phyloP scores from a whole-genome alignment of 257 asterid genomes.

The Solanum microdontum region DNA sequence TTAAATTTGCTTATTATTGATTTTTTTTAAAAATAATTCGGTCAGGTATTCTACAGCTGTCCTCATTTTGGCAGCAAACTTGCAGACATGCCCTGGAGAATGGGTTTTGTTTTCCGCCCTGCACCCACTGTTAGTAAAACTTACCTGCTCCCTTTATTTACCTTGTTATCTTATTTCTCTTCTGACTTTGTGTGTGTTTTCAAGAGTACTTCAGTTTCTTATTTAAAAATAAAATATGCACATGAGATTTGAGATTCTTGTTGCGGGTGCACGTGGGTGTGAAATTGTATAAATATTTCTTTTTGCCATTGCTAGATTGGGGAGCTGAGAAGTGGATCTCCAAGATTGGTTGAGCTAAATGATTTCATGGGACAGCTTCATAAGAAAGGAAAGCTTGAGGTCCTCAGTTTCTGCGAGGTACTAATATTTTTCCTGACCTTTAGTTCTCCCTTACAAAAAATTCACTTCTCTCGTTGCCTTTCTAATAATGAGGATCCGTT shows the following conservation, averaged over 20 bases:
- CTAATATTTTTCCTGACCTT: not conserved
- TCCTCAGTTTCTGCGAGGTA: slow-evolving; percentile 98
- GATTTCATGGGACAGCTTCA: slow-evolving; percentile 65
- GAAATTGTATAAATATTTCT: not conserved
- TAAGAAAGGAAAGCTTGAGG: slow-evolving; percentile 66
- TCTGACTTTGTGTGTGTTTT: not conserved
- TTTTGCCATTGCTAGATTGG: slow-evolving; percentile 58
- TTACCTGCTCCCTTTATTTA: not conserved
- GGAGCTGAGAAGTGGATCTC: slow-evolving; percentile 98
- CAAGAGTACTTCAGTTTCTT: not conserved
- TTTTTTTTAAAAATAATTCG: not conserved
- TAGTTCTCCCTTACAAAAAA: not conserved
- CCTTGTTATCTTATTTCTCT: not conserved
- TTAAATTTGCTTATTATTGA: not conserved
- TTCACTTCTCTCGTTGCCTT: not conserved
- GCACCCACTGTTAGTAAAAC: slow-evolving; percentile 77
- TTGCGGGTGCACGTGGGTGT: not conserved
- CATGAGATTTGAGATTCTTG: not conserved
- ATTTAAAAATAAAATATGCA: not conserved
- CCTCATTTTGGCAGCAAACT: slow-evolving; percentile 99
- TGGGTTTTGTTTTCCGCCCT: slow-evolving; percentile 98
- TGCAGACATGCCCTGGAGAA: slow-evolving; percentile 98
- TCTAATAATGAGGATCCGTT: slow-evolving; percentile 13
- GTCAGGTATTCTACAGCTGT: slow-evolving; percentile 94
- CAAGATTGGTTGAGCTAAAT: slow-evolving; percentile 81